Percentiles rank a stretch among this genome's conserved stretches.
phyloP scores from a whole-genome alignment of 345 rosid genomes.

The Brassica cretica region DNA sequence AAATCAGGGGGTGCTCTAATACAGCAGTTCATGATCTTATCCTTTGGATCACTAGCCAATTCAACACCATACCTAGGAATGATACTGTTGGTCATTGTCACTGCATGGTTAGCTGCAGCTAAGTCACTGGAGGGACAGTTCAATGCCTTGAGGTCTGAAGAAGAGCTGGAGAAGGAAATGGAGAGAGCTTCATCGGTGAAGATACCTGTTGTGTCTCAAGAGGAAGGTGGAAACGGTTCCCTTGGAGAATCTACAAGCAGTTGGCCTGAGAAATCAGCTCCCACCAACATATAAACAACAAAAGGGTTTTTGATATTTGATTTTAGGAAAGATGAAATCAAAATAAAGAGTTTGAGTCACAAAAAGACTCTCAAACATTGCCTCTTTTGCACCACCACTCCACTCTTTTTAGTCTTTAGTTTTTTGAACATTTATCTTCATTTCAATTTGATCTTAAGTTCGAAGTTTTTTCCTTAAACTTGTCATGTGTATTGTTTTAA shows the following conservation, averaged over 20 bases:
- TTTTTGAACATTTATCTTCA: background rate
- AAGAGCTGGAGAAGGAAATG: constrained; percentile 95
- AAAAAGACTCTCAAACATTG: constrained; percentile 1
- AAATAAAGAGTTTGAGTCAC: background rate
- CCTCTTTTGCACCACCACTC: background rate
- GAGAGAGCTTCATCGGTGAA: constrained; percentile 71
- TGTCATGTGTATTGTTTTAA: background rate
- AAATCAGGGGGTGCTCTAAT: constrained; percentile 96
- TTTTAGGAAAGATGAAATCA: background rate
- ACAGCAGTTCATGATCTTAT: constrained; percentile 95
- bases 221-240: constrained; percentile 51
- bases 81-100: constrained; percentile 70
- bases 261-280: constrained; percentile 30
- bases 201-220: constrained; percentile 63
- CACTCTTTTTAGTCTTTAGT: background rate
- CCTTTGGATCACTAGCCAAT: constrained; percentile 88
- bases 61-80: constrained; percentile 93
- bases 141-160: constrained; percentile 69
- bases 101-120: constrained; percentile 87
- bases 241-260: constrained; percentile 28
- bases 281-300: constrained; percentile 26
- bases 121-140: constrained; percentile 83
- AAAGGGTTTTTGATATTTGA: background rate
- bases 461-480: background rate
- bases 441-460: background rate